Percentiles rank a stretch among this genome's conserved stretches.
Conservation (phyloP, 1,284 basidiomycete species). For the Limonomyces culmigenus region DNA sequence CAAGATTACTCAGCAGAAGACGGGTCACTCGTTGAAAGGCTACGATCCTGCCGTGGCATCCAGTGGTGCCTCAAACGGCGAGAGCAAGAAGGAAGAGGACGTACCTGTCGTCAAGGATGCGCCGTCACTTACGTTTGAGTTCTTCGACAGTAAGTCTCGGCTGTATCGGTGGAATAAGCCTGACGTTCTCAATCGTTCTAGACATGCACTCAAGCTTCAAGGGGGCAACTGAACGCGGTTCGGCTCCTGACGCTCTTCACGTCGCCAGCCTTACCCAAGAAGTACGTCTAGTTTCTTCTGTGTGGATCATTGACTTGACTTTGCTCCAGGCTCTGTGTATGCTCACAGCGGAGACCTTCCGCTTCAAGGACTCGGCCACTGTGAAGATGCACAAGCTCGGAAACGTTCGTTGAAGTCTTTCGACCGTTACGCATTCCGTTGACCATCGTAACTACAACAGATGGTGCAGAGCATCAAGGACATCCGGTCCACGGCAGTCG, state of each 20-base stretch:
- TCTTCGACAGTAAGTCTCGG: constrained; percentile 38
- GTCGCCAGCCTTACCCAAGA: constrained; percentile 59
- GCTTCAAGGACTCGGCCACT: constrained; percentile 51
- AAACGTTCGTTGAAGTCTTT: constrained; percentile 22
- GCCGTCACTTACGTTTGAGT: constrained; percentile 31
- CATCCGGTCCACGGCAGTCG: constrained; percentile 33
- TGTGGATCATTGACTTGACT: constrained; percentile 5
- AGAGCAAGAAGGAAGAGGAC: constrained; percentile 44
- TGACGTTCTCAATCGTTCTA: constrained; percentile 10
- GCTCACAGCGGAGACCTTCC: constrained; percentile 41
- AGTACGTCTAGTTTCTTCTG: constrained; percentile 16
- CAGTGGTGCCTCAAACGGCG: constrained; percentile 26
- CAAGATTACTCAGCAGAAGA: constrained; percentile 50
- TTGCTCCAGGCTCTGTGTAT: constrained; percentile 43
- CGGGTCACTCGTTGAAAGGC: constrained; percentile 46
- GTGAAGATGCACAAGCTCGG: constrained; percentile 61
- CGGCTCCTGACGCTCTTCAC: constrained; percentile 40
- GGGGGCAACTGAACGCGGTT: constrained; percentile 18
- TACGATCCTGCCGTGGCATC: constrained; percentile 31
- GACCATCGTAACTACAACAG: constrained; percentile 17
- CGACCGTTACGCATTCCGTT: constrained; percentile 3
- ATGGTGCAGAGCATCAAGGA: constrained; percentile 47
- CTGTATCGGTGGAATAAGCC: constrained; percentile 4
- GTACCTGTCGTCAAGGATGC: constrained; percentile 40
- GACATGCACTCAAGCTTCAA: constrained; percentile 37